Conservation (phyloP, 306 rosid species). For the Aeschynomene evenia region DNA sequence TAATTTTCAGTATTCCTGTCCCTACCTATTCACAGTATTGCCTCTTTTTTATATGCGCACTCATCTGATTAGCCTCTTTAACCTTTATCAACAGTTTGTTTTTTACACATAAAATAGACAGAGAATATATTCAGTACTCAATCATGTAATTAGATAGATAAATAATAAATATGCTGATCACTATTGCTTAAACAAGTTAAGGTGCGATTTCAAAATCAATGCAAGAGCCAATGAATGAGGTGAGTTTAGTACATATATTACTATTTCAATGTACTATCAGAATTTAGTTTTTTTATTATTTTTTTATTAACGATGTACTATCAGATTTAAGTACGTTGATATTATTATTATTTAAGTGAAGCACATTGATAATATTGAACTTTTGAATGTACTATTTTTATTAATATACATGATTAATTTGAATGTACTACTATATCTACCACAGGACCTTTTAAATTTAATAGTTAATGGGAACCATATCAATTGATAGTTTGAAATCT, state of each 20-base stretch:
- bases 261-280: too few species aligned
- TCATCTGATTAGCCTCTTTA: not conserved
- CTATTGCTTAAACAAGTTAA: not conserved
- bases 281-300: too few species aligned
- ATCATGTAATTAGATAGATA: conserved; percentile 10
- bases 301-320: too few species aligned
- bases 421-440: not conserved
- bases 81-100: not conserved
- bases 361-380: not conserved
- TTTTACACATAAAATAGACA: not conserved
- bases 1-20: not conserved
- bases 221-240: conserved; percentile 4
- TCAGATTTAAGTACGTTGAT: too few species aligned
- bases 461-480: conserved; percentile 13
- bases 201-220: not conserved
- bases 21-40: conserved; percentile 10
- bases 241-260: too few species aligned
- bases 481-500: too few species aligned
- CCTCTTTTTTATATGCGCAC: not conserved
- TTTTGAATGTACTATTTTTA: not conserved
- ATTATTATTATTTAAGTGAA: not conserved
- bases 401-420: too few species aligned
- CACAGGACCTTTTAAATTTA: not conserved
- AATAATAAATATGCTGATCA: not conserved
- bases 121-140: not conserved